Conservation (phyloP, 768 basidiomycete species). For the Trametes meyenii region DNA sequence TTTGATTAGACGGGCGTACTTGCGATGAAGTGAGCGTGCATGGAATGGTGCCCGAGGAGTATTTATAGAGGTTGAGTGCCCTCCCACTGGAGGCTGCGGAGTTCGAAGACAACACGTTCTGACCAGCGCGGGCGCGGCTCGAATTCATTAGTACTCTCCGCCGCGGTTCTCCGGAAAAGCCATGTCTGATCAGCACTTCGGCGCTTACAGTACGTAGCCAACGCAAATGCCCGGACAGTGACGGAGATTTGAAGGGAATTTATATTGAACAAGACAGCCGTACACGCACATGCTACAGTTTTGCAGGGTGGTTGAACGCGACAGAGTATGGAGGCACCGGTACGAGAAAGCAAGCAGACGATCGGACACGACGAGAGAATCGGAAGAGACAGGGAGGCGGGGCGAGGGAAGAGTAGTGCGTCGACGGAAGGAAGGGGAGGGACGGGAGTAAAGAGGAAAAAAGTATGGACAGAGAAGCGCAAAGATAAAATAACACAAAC, state of each 20-base stretch:
- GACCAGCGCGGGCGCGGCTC: too few species aligned
- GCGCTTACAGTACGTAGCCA: too few species aligned
- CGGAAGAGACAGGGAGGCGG: neutral
- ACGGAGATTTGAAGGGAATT: conserved; percentile 19
- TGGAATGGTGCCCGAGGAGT: too few species aligned
- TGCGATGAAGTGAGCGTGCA: too few species aligned
- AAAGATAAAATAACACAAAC: conserved; percentile 24
- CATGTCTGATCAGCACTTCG: too few species aligned
- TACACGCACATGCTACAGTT: conserved; percentile 50
- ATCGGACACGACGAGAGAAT: conserved; percentile 14
- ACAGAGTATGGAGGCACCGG: conserved; percentile 28
- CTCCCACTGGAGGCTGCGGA: too few species aligned
- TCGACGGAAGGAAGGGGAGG: neutral
- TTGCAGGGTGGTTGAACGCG: conserved; percentile 34
- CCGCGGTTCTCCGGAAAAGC: too few species aligned
- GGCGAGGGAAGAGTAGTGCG: conserved; percentile 6
- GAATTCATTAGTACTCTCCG: too few species aligned
- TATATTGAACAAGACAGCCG: conserved; percentile 36
- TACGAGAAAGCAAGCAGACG: conserved; percentile 30
- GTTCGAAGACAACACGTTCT: too few species aligned
- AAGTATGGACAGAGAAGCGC: neutral
- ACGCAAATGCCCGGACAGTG: neutral
- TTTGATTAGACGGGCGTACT: too few species aligned
- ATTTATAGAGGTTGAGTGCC: too few species aligned
- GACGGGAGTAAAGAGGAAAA: neutral